phyloP scores from a whole-genome alignment of 495 filamentous ascomycete genomes.

The Durotheca rogersii region DNA sequence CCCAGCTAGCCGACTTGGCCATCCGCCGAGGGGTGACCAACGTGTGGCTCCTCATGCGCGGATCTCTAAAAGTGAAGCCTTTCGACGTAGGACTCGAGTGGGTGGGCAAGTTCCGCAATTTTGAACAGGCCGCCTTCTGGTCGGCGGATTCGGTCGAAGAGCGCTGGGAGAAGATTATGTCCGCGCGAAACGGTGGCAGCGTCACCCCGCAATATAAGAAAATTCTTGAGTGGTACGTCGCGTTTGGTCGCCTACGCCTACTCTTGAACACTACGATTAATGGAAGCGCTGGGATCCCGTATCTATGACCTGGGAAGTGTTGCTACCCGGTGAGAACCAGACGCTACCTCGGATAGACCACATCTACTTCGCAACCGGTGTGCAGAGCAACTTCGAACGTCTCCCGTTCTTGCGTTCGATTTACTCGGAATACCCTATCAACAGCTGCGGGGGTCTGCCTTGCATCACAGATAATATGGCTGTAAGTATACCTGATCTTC shows the following conservation, averaged over 20 bases:
- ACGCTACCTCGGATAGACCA: constrained; percentile 58
- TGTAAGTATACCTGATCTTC: constrained; percentile 3
- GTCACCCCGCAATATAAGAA: constrained; percentile 60
- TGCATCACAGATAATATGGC: constrained; percentile 60
- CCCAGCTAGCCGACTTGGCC: constrained; percentile 60
- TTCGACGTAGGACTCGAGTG: constrained; percentile 64
- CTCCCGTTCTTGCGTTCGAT: constrained; percentile 55
- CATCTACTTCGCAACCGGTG: constrained; percentile 65
- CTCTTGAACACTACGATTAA: constrained; percentile 52
- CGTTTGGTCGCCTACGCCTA: constrained; percentile 46
- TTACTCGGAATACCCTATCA: constrained; percentile 53
- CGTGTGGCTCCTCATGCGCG: constrained; percentile 60
- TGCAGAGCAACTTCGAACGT: constrained; percentile 49
- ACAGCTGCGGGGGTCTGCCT: constrained; percentile 55
- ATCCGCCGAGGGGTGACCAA: constrained; percentile 53
- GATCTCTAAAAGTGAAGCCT: constrained; percentile 60
- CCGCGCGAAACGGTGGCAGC: constrained; percentile 61
- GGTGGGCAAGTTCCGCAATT: constrained; percentile 69
- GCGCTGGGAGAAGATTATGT: constrained; percentile 55
- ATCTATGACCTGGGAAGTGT: constrained; percentile 50
- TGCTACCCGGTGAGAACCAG: constrained; percentile 50
- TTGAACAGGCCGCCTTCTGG: constrained; percentile 63
- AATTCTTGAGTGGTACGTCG: constrained; percentile 52
- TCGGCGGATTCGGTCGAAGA: constrained; percentile 60
- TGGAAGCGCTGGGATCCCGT: constrained; percentile 31